These are phyloP conservation scores for Pichia manshurica DNA, from an alignment of 805 yeast species.

Conservation along the genomic window DNA sequence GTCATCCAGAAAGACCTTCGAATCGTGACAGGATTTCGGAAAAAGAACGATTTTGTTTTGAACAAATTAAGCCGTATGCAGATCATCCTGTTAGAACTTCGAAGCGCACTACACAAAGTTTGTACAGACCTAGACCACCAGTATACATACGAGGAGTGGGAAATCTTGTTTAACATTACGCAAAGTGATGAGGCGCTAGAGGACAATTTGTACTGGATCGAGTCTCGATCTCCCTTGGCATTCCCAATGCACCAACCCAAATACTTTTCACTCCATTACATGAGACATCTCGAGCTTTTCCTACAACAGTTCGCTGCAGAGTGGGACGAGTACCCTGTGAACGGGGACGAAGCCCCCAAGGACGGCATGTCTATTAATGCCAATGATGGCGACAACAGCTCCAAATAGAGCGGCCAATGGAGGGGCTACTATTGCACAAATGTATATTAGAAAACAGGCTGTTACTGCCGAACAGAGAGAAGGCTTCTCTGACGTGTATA, in stretches of 20 bases:
- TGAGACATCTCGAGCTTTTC: slow-evolving; percentile 22
- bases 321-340: slow-evolving; percentile 16
- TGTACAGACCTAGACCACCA: slow-evolving; percentile 36
- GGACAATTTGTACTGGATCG: slow-evolving; percentile 51
- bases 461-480: no score
- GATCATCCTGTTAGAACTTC: slow-evolving; percentile 28
- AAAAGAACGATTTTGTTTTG: slow-evolving; percentile 24
- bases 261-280: slow-evolving; percentile 37
- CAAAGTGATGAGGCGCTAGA: slow-evolving; percentile 20
- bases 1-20: slow-evolving; percentile 10
- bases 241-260: slow-evolving; percentile 66
- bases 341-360: neutral
- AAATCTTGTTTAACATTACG: slow-evolving; percentile 30
- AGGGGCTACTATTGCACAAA: no score
- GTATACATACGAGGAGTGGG: slow-evolving; percentile 53
- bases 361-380: neutral
- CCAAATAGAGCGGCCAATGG: no score
- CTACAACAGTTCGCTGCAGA: slow-evolving; percentile 25
- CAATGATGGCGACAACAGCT: no score
- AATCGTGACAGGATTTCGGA: slow-evolving; percentile 19
- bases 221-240: slow-evolving; percentile 60
- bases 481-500: no score
- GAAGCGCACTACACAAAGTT: slow-evolving; percentile 29
- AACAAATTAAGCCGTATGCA: slow-evolving; percentile 21
- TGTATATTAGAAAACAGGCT: no score